Percentiles rank a stretch among this genome's conserved stretches.
phyloP scores from a whole-genome alignment of 2,329 filamentous ascomycete genomes.

The Grosmannia clavigera region DNA sequence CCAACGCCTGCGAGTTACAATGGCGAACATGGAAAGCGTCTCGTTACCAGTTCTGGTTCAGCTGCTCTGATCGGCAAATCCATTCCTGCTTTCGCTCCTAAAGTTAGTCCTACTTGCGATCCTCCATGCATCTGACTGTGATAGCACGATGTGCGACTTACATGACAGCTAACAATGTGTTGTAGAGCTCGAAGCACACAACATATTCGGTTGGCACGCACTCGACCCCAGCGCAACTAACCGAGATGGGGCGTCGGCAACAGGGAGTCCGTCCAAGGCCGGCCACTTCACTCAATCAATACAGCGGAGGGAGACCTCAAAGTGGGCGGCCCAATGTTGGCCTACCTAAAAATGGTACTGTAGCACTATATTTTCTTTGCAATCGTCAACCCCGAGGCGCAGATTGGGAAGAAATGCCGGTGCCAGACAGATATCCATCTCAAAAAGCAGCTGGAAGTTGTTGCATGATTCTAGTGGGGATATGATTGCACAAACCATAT shows the following conservation, averaged over 20 bases:
- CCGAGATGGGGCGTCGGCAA: slow-evolving; percentile 28
- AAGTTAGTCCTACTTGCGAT: not conserved
- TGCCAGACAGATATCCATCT: not conserved
- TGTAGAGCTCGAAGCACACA: not conserved
- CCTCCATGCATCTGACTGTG: not conserved
- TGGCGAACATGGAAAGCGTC: slow-evolving; percentile 32
- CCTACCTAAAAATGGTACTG: slow-evolving; percentile 27
- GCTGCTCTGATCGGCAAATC: not conserved
- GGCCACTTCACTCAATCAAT: slow-evolving; percentile 24
- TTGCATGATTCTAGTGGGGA: not conserved
- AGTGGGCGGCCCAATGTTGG: slow-evolving; percentile 13
- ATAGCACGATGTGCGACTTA: not conserved
- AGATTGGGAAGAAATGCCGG: not conserved
- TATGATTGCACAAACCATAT: not conserved
- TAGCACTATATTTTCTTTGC: slow-evolving; percentile 12
- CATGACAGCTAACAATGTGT: not conserved
- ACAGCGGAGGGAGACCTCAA: slow-evolving; percentile 10
- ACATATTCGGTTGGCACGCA: not conserved
- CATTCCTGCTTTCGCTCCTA: not conserved
- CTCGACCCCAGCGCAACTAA: slow-evolving; percentile 21
- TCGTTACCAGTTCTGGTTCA: not conserved
- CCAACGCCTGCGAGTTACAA: slow-evolving; percentile 44
- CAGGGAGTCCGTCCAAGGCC: slow-evolving; percentile 28
- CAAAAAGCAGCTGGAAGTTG: not conserved
- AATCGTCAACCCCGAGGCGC: not conserved